phyloP scores from a whole-genome alignment of 805 yeast genomes.

The Candida odintsovae region DNA sequence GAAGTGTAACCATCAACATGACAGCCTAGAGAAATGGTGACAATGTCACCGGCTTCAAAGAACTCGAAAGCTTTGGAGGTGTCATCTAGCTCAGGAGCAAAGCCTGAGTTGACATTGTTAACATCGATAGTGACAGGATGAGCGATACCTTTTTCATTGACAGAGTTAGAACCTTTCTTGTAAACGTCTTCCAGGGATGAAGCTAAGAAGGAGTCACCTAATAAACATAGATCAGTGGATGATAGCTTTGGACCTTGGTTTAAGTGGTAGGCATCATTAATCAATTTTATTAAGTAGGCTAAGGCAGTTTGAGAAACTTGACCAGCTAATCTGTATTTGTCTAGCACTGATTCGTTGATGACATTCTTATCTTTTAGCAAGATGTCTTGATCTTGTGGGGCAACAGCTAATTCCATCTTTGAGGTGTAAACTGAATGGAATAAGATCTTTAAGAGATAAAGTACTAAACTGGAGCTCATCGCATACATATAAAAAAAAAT shows the following conservation, averaged over 20 bases:
- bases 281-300: conserved; percentile 55
- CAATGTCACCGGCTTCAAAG: conserved; percentile 74
- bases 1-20: conserved; percentile 96
- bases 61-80: conserved; percentile 31
- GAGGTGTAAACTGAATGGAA: background rate
- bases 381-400: conserved; percentile 67
- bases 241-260: conserved; percentile 34
- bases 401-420: conserved; percentile 67
- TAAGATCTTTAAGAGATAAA: background rate
- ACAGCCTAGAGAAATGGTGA: conserved; percentile 79
- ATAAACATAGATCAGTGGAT: conserved; percentile 67
- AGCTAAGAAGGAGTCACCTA: conserved; percentile 72
- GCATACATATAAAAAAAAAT: conserved; percentile 5
- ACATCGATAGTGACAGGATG: conserved; percentile 87
- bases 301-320: conserved; percentile 82
- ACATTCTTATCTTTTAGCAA: conserved; percentile 69
- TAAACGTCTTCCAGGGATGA: conserved; percentile 55
- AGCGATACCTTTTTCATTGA: conserved; percentile 87
- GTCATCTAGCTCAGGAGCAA: conserved; percentile 81
- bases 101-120: conserved; percentile 71
- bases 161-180: conserved; percentile 43
- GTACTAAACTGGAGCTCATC: conserved; percentile 7
- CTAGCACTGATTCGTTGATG: conserved; percentile 54
- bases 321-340: conserved; percentile 86
- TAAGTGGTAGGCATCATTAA: conserved; percentile 70